phyloP scores from a whole-genome alignment of 2,329 filamentous ascomycete genomes.

The Fusarium denticulatum region DNA sequence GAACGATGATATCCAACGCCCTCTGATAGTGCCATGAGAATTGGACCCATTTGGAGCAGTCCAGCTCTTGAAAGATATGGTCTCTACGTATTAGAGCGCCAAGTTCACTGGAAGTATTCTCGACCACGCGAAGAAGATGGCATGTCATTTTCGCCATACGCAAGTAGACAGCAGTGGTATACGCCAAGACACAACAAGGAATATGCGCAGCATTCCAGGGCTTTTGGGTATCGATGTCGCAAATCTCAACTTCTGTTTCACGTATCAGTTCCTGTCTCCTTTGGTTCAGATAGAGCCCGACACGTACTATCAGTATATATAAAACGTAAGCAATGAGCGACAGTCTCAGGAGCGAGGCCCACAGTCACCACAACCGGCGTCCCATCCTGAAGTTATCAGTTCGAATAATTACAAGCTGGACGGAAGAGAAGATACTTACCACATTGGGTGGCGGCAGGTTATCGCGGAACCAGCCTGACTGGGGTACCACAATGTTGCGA shows the following conservation, averaged over 20 bases:
- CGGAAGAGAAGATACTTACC: constrained; percentile 30
- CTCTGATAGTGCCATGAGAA: constrained; percentile 44
- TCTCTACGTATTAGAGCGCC: constrained; percentile 28
- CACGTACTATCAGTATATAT: constrained; percentile 51
- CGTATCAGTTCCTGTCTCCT: neutral
- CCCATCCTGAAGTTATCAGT: constrained; percentile 42
- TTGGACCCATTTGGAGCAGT: constrained; percentile 27
- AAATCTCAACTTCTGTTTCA: constrained; percentile 44
- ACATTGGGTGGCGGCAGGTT: constrained; percentile 44
- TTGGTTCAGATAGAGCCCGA: neutral
- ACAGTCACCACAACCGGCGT: constrained; percentile 41
- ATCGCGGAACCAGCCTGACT: constrained; percentile 50
- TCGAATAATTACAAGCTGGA: neutral
- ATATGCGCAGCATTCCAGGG: constrained; percentile 46
- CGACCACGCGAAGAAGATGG: constrained; percentile 43
- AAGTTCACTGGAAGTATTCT: constrained; percentile 41
- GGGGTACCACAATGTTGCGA: constrained; percentile 47
- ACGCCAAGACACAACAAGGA: constrained; percentile 47
- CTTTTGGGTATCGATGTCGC: constrained; percentile 35
- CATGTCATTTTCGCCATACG: constrained; percentile 43
- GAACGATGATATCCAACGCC: constrained; percentile 45
- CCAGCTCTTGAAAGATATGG: constrained; percentile 25
- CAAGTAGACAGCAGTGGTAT: constrained; percentile 46
- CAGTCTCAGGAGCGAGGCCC: constrained; percentile 38
- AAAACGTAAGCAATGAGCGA: constrained; percentile 47